phyloP scores from a whole-genome alignment of 208 protist species.

The Acanthamoeba polyphaga region DNA sequence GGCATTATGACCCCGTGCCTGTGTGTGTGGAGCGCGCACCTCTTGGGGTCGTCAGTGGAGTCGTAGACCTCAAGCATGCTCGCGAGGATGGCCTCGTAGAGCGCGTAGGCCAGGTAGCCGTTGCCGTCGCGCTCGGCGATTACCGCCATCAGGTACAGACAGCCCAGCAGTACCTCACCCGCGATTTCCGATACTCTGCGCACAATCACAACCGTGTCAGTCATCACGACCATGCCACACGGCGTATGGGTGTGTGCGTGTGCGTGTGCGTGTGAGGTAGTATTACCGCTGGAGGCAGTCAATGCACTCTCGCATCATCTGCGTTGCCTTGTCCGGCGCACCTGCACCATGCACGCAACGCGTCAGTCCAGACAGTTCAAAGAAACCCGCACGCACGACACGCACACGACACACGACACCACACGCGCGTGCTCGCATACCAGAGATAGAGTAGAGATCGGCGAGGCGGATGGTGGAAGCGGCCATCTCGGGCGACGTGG shows the following conservation, averaged over 20 bases:
- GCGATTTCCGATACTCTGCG: not conserved
- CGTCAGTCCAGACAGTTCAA: no score
- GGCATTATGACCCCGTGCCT: no score
- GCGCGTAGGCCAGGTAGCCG: not conserved
- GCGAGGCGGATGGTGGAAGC: slow-evolving; percentile 7
- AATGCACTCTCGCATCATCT: no score
- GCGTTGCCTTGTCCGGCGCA: no score
- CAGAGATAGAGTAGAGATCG: not conserved
- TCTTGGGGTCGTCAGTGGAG: slow-evolving; percentile 10
- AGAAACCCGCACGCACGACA: not conserved
- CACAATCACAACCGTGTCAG: no score
- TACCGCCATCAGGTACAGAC: not conserved
- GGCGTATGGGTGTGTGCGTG: not conserved
- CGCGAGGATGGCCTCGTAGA: not conserved
- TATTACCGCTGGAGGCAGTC: no score
- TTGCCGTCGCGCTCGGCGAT: not conserved
- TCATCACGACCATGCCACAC: not conserved
- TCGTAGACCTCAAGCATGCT: slow-evolving; percentile 20
- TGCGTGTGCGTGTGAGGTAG: no score
- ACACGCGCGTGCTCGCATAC: not conserved
- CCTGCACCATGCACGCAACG: no score
- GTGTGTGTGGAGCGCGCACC: no score
- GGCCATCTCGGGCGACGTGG: not conserved
- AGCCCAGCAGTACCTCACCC: not conserved
- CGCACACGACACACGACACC: not conserved